phyloP scores from a whole-genome alignment of 305 asterid genomes.

The Solanum hybrid region DNA sequence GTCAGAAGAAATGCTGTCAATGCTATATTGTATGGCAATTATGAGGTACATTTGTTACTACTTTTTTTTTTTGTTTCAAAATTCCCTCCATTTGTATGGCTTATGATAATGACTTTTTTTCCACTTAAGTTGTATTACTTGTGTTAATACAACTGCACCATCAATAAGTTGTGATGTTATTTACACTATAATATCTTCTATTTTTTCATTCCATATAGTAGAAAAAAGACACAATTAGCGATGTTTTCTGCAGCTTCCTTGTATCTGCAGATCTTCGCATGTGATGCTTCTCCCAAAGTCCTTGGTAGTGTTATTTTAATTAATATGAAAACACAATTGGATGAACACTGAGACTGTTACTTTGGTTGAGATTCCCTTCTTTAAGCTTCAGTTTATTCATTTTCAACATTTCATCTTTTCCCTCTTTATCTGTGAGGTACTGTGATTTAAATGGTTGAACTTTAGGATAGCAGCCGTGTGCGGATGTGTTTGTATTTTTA shows the following conservation, averaged over 20 bases:
- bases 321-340: neutral
- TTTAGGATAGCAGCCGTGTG: neutral
- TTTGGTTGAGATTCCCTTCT: neutral
- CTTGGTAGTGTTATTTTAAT: neutral
- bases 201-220: neutral
- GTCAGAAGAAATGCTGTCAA: constrained; percentile 65
- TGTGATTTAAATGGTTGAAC: neutral
- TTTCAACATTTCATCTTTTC: neutral
- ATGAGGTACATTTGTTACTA: constrained; percentile 40
- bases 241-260: neutral
- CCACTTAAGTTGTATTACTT: neutral
- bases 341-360: neutral
- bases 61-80: neutral
- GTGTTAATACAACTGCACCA: neutral
- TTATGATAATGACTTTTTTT: neutral
- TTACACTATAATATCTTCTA: neutral
- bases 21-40: constrained; percentile 83
- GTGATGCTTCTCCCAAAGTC: neutral
- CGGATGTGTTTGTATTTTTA: neutral
- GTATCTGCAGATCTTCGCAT: neutral
- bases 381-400: neutral
- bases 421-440: constrained; percentile 1
- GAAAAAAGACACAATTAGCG: neutral
- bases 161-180: neutral
- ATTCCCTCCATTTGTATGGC: neutral